Evolutionary conservation across 345 rosid species (phyloP).

Genomic region (Geranium rotundifolium): DNA sequence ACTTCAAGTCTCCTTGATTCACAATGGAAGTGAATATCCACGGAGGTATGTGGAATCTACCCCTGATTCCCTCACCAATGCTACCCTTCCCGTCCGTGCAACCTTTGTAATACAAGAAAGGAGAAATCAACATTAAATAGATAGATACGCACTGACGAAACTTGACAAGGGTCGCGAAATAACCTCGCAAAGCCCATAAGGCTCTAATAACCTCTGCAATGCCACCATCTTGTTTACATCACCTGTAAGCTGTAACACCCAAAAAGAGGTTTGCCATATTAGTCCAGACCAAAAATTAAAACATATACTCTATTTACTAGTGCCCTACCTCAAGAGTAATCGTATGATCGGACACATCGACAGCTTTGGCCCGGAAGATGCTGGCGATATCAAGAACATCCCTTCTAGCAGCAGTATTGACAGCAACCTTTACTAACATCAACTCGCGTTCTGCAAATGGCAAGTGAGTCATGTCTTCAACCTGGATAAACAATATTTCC

Average conservation of each 20-base stretch:
- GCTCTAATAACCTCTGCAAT: constrained; percentile 79
- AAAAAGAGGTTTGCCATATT: constrained; percentile 1
- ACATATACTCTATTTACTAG: too few relatives aligned
- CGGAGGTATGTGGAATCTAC: constrained; percentile 81
- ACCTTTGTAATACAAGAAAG: constrained; percentile 30
- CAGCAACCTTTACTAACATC: constrained; percentile 21
- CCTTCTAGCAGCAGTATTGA: constrained; percentile 14
- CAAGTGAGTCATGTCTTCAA: constrained; percentile 11
- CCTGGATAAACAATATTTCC: constrained; percentile 2
- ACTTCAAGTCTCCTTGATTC: constrained; percentile 3
- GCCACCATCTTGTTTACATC: constrained; percentile 95
- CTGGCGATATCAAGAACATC: constrained; percentile 25
- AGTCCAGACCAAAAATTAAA: too few relatives aligned
- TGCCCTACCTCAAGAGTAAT: constrained; percentile 19
- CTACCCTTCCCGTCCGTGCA: constrained; percentile 84
- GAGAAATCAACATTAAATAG: not conserved
- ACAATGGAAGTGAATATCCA: constrained; percentile 69
- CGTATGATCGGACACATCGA: constrained; percentile 21
- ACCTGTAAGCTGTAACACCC: constrained; percentile 60
- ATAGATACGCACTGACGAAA: not conserved
- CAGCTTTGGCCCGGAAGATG: constrained; percentile 19
- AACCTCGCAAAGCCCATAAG: constrained; percentile 90
- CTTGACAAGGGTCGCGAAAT: constrained; percentile 10
- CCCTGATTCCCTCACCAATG: constrained; percentile 77
- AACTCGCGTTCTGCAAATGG: constrained; percentile 23